Conservation (phyloP, 1,139 yeast genomes). For the Geotrichum histeridarum region DNA sequence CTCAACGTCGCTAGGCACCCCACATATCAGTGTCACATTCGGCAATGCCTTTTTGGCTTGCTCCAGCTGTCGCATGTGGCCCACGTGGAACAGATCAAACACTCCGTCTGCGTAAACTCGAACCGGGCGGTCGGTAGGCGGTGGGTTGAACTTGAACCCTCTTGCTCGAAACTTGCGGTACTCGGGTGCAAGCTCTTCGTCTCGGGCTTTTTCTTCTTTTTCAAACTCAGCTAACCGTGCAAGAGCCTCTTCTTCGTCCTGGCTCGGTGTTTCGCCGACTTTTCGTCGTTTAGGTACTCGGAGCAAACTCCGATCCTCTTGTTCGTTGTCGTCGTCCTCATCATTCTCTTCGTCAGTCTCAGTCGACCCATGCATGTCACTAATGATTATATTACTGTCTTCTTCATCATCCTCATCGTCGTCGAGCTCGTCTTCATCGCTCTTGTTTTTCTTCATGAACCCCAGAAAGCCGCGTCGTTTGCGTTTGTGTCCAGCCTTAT, state of each 20-base stretch:
- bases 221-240: constrained; percentile 20
- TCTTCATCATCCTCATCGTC: background rate
- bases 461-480: constrained; percentile 3
- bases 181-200: constrained; percentile 47
- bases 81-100: constrained; percentile 90
- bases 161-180: constrained; percentile 38
- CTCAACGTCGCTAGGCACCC: constrained; percentile 82
- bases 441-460: constrained; percentile 8
- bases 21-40: constrained; percentile 71
- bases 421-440: background rate
- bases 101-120: constrained; percentile 97
- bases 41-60: constrained; percentile 22
- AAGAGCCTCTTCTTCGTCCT: constrained; percentile 19
- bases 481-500: background rate
- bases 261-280: constrained; percentile 2
- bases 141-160: constrained; percentile 57
- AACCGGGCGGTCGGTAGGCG: constrained; percentile 81
- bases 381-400: background rate
- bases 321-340: background rate
- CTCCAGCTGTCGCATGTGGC: constrained; percentile 50
- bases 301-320: background rate
- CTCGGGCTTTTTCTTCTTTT: constrained; percentile 47
- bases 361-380: background rate
- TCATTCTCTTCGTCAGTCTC: background rate
- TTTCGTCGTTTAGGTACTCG: constrained; percentile 7